Evolutionary conservation across 2,329 filamentous ascomycete species (phyloP).

Genomic region (Arthrocladium fulminans): DNA sequence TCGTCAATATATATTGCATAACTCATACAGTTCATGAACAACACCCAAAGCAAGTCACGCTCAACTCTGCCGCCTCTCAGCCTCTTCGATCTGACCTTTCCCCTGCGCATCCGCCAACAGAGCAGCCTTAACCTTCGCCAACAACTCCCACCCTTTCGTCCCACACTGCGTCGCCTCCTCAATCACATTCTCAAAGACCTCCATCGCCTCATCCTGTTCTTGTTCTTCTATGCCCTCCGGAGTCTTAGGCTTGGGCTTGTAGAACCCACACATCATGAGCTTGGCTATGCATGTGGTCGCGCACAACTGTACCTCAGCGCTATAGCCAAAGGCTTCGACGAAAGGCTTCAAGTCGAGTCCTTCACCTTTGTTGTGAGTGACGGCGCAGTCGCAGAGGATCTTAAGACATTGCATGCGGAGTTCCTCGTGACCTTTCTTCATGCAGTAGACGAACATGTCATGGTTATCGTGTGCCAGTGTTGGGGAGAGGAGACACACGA

Average conservation of each 20-base stretch:
- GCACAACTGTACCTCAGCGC: constrained; percentile 39
- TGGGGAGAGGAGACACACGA: constrained; percentile 84
- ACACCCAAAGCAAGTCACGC: not conserved
- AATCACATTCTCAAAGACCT: constrained; percentile 50
- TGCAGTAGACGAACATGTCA: constrained; percentile 89
- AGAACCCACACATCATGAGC: constrained; percentile 37
- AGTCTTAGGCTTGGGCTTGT: constrained; percentile 6
- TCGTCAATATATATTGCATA: not conserved
- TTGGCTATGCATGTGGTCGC: constrained; percentile 42
- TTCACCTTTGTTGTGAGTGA: not conserved
- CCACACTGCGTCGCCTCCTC: constrained; percentile 36
- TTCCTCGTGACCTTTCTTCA: constrained; percentile 80
- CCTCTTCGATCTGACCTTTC: constrained; percentile 35
- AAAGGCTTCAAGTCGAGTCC: constrained; percentile 62
- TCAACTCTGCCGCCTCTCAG: constrained; percentile 8
- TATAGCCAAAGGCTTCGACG: constrained; percentile 50
- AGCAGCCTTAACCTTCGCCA: constrained; percentile 39
- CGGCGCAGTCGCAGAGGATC: constrained; percentile 65
- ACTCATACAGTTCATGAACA: not conserved
- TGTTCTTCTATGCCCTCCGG: constrained; percentile 34
- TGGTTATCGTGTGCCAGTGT: constrained; percentile 88
- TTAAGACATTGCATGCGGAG: constrained; percentile 85
- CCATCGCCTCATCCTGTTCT: constrained; percentile 35
- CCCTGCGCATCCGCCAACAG: constrained; percentile 45
- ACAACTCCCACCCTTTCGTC: constrained; percentile 36